Conservation (phyloP, 2,329 filamentous ascomycete species). For the Colletotrichum sp. region DNA sequence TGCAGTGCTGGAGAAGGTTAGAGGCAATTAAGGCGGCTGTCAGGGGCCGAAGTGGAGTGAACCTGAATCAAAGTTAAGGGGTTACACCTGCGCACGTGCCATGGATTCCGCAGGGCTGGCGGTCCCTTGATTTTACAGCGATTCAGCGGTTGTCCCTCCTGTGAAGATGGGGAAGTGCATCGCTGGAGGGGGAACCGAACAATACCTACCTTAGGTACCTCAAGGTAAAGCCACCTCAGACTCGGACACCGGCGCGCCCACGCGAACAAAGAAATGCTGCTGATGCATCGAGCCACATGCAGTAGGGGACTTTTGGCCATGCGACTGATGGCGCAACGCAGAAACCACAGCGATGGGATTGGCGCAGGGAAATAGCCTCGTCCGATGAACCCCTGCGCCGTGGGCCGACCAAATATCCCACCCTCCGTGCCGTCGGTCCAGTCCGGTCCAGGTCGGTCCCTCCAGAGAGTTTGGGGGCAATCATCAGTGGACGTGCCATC, state of each 20-base stretch:
- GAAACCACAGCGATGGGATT: neutral
- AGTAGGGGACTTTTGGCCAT: neutral
- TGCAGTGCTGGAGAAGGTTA: neutral
- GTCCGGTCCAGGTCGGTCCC: neutral
- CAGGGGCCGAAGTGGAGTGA: neutral
- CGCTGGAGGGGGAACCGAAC: neutral
- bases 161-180: neutral
- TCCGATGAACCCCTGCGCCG: constrained; percentile 5
- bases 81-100: constrained; percentile 6
- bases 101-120: constrained; percentile 11
- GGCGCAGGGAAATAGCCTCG: constrained; percentile 5
- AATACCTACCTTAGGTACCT: neutral
- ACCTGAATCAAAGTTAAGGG: constrained; percentile 13
- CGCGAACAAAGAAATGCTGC: neutral
- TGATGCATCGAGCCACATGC: neutral
- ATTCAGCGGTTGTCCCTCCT: neutral
- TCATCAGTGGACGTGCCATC: neutral
- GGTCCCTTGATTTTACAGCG: neutral
- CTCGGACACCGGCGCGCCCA: neutral
- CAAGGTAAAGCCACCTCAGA: neutral
- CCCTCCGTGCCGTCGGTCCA: neutral
- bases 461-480: neutral
- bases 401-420: constrained; percentile 13
- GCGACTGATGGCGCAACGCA: constrained; percentile 1
- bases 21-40: neutral